Evolutionary conservation across 2,329 filamentous ascomycete species (phyloP), one percentile per base, ranked within the genome.

Genomic region (Cladosporium sp.): DNA sequence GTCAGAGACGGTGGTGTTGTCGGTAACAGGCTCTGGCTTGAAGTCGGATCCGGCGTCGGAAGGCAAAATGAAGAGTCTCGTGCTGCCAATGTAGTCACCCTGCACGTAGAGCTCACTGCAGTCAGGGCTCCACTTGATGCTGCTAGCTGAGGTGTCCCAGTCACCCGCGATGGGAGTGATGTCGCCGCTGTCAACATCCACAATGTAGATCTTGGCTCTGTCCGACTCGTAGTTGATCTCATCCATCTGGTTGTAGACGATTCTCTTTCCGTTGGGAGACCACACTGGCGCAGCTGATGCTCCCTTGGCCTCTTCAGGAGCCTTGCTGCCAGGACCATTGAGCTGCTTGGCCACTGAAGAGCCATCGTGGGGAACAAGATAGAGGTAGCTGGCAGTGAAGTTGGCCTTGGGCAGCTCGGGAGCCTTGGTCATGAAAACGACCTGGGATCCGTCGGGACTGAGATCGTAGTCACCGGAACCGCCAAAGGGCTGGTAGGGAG

Each of bases 361-460:
- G 3, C 59, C 59, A 52, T 61, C 56, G 39, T 61, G 59, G 43
- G 58, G 58, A 2, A 61, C 59, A 2, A 61, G 34, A 24, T 61
- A 61, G 17, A 61, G 42, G 40, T 61, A 60, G 52, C 54, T 59
- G 22, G 57, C 54, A 2, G 58, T 58, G 42, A 55, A 52, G 37
- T 58, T 57, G n/a, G 56, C 59, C 37, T 60, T 60, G 42, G 58
- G 52, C 12, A 59, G 52, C 29, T 61, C 55, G 4, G 58, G 59
- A 5, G 58, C 58, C 44, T 60, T 58, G 29, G 56, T 58, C 30
- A 59, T 40, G 54, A 61, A 61, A 1, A 59, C 58, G 15, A 59
- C 58, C 7, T 55, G 52, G 19, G 52, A 55, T 8, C 59, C 59
- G 38, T 60, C 58, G 13, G 58, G 58, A 42, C 54, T 57, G 22